Evolutionary conservation across 306 rosid genomes (phyloP).

Genomic region (Cyamopsis tetragonoloba): DNA sequence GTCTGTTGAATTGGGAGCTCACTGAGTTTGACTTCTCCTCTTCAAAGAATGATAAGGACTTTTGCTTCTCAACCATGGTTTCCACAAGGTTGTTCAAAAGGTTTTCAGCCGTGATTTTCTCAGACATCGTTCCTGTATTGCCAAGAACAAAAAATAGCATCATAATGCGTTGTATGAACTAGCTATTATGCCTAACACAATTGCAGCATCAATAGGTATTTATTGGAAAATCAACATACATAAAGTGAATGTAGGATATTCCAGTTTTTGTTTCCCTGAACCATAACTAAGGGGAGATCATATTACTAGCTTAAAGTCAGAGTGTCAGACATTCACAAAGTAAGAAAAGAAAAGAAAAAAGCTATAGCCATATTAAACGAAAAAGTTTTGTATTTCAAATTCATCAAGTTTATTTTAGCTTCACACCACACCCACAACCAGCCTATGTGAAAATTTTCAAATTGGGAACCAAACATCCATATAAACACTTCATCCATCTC

Average conservation of each 20-base stretch:
- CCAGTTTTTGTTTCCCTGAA: neutral
- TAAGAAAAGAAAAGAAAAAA: neutral
- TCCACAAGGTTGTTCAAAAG: slow-evolving; percentile 49
- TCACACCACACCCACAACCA: neutral
- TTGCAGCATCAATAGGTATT: neutral
- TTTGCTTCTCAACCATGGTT: slow-evolving; percentile 52
- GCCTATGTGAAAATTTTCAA: neutral
- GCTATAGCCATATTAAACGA: neutral
- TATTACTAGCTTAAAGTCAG: neutral
- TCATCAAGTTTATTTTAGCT: neutral
- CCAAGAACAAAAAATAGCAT: slow-evolving; percentile 22
- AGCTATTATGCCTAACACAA: neutral
- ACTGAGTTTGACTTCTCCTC: slow-evolving; percentile 52
- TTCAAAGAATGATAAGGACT: slow-evolving; percentile 47
- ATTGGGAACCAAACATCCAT: neutral
- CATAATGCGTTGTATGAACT: neutral
- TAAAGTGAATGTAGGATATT: neutral
- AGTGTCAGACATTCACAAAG: neutral
- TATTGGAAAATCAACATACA: neutral
- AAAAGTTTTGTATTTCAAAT: neutral
- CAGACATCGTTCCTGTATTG: slow-evolving; percentile 60
- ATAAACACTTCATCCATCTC: neutral
- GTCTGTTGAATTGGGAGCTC: slow-evolving; percentile 50
- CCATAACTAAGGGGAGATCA: neutral
- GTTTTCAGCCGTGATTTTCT: slow-evolving; percentile 54